Evolutionary conservation across 1,284 basidiomycete species (phyloP), one percentile per base, ranked within the genome.

Genomic region (Ceratobasidium sp.): DNA sequence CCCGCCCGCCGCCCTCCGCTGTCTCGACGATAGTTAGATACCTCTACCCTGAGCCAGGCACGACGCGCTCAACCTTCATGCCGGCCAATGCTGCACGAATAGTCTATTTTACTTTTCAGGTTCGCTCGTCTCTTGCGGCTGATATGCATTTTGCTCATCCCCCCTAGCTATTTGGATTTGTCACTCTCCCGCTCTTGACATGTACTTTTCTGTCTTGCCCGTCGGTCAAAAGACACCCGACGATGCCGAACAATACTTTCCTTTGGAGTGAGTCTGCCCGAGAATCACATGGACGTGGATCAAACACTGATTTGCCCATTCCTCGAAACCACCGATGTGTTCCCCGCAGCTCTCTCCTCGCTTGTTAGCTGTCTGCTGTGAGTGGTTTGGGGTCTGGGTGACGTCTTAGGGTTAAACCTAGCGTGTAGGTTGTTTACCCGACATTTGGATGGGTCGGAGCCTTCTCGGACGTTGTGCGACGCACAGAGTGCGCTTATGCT

Each of bases 141-240:
- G 10, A 36, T 21, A 5, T 48, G 3, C n/a, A 6, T 28, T 12
- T 45, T 9, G 16, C 26, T 32, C 39, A 16, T 32, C 3, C 16
- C 28, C 21, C 6, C 12, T 28, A 67, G 62, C 5, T 67, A 41
- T 67, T 67, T 30, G 48, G 62, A n/a, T 55, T 67, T 14, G 48
- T 67, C 0, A 53, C 62, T 12, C 32, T 67, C 2, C 48, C 62
- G 10, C 4, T 55, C 34, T 41, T 67, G 48, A 39, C 62, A 55
- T 55, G 10, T 32, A 67, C 62, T 28, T 67, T 67, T 10, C 34
- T 67, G 12, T 67, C 55, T 28, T 67, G 48, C 41, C 50, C 62
- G 36, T 67, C 62, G 48, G 32, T 67, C n/a, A 67, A 67, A 34
- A 28, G 62, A 26, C 62, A 67, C 48, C 62, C 62, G 23, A 67